phyloP scores from a whole-genome alignment of 805 yeast species.

The Sugiyamaella smithiae region DNA sequence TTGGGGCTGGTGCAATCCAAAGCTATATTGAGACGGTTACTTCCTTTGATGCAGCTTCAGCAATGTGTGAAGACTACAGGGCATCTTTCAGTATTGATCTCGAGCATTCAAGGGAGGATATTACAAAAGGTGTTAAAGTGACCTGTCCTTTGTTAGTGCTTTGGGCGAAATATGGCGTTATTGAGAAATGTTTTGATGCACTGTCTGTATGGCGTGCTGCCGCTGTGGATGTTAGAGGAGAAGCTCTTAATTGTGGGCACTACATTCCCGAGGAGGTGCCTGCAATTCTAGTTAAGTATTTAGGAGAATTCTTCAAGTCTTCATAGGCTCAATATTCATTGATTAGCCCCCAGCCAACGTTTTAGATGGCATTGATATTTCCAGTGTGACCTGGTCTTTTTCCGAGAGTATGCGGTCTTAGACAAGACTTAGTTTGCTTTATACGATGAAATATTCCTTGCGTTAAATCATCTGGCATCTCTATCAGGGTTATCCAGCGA shows the following conservation, averaged over 20 bases:
- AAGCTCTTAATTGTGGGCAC: slow-evolving; percentile 37
- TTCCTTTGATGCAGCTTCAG: slow-evolving; percentile 11
- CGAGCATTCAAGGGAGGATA: slow-evolving; percentile 14
- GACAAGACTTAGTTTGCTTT: no score
- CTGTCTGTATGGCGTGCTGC: slow-evolving; percentile 14
- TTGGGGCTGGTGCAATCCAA: background rate
- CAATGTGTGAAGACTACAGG: slow-evolving; percentile 21
- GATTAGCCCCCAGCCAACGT: no score
- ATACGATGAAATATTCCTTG: no score
- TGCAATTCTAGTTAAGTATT: background rate
- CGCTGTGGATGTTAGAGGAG: slow-evolving; percentile 35
- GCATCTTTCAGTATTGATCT: slow-evolving; percentile 19
- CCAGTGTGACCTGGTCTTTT: no score
- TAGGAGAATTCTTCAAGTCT: background rate
- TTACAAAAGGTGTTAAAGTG: slow-evolving; percentile 4
- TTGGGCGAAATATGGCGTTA: slow-evolving; percentile 19
- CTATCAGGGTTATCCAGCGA: no score
- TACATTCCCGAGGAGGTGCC: slow-evolving; percentile 16
- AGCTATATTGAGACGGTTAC: slow-evolving; percentile 10
- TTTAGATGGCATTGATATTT: no score
- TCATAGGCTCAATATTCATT: no score
- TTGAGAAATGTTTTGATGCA: slow-evolving; percentile 14
- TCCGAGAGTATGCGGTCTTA: no score
- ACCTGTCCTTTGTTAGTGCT: slow-evolving; percentile 13
- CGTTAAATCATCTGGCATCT: no score